Evolutionary conservation across 2,329 filamentous ascomycete genomes (phyloP).

Genomic region (Scytalidium lignicola): DNA sequence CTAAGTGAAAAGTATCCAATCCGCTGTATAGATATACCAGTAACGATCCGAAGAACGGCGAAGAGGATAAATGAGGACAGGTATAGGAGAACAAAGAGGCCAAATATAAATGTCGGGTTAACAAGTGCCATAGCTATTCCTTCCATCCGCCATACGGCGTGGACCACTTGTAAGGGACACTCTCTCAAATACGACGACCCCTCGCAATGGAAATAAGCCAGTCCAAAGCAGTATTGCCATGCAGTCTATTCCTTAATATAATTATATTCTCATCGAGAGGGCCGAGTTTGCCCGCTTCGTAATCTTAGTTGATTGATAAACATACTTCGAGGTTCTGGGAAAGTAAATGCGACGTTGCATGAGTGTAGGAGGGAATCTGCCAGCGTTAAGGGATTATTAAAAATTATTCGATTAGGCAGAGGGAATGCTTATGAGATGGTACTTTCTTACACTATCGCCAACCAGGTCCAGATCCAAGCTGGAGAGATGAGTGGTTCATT

Average conservation of each 20-base stretch:
- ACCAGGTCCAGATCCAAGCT: background rate
- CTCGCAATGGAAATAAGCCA: background rate
- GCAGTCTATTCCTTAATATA: background rate
- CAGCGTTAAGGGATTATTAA: background rate
- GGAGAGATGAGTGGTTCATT: background rate
- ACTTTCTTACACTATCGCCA: background rate
- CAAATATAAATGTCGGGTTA: slow-evolving; percentile 78
- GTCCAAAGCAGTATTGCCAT: background rate
- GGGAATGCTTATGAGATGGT: background rate
- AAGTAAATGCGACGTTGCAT: background rate
- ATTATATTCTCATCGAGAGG: background rate
- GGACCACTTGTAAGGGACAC: background rate
- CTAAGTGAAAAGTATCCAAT: slow-evolving; percentile 90
- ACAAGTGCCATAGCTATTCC: slow-evolving; percentile 56
- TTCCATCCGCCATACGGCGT: background rate
- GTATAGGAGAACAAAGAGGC: slow-evolving; percentile 80
- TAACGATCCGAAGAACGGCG: slow-evolving; percentile 85
- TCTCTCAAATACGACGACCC: background rate
- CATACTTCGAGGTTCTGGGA: background rate
- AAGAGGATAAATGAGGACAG: slow-evolving; percentile 90
- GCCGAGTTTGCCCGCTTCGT: background rate
- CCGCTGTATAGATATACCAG: slow-evolving; percentile 91
- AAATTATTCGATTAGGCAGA: background rate
- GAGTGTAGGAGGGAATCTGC: background rate
- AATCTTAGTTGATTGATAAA: background rate